Evolutionary conservation across 352 stramenopile genomes (phyloP).

Genomic region (Phytophthora brassicae): DNA sequence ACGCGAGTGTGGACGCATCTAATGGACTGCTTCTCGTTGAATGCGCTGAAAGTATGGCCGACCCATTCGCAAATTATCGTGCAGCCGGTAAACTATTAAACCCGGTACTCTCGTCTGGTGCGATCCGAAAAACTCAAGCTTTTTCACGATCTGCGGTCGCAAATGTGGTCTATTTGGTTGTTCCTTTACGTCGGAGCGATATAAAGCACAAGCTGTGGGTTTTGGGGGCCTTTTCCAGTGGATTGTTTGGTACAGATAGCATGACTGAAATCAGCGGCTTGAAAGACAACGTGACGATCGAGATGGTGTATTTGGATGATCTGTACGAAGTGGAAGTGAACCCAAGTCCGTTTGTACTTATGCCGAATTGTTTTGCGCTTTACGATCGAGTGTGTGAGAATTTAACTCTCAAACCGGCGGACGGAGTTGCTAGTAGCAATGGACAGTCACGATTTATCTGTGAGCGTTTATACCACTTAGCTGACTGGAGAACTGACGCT

Average conservation of each 20-base stretch:
- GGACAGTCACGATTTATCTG: slow-evolving; percentile 46
- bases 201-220: slow-evolving; percentile 77
- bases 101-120: slow-evolving; percentile 46
- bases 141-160: slow-evolving; percentile 64
- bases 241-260: slow-evolving; percentile 49
- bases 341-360: slow-evolving; percentile 53
- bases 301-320: slow-evolving; percentile 74
- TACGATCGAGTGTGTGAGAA: slow-evolving; percentile 73
- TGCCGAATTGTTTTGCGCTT: slow-evolving; percentile 61
- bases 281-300: slow-evolving; percentile 62
- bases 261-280: slow-evolving; percentile 31
- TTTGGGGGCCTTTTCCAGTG: slow-evolving; percentile 59
- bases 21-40: slow-evolving; percentile 65
- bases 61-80: slow-evolving; percentile 72
- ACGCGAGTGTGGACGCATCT: slow-evolving; percentile 47
- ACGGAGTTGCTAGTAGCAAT: slow-evolving; percentile 9
- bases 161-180: slow-evolving; percentile 74
- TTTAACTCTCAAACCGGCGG: slow-evolving; percentile 49
- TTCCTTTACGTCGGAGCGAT: slow-evolving; percentile 60
- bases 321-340: slow-evolving; percentile 68
- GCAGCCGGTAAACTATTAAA: slow-evolving; percentile 57
- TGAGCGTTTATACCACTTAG: slow-evolving; percentile 67
- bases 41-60: slow-evolving; percentile 45
- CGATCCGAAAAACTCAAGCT: slow-evolving; percentile 59
- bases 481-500: slow-evolving; percentile 33